A percentile compares a stretch with the other conserved stretches of the same genome.
Evolutionary conservation across 148 eudicot genomes (phyloP).

Genomic region (Mesembryanthemum crystallinum): DNA sequence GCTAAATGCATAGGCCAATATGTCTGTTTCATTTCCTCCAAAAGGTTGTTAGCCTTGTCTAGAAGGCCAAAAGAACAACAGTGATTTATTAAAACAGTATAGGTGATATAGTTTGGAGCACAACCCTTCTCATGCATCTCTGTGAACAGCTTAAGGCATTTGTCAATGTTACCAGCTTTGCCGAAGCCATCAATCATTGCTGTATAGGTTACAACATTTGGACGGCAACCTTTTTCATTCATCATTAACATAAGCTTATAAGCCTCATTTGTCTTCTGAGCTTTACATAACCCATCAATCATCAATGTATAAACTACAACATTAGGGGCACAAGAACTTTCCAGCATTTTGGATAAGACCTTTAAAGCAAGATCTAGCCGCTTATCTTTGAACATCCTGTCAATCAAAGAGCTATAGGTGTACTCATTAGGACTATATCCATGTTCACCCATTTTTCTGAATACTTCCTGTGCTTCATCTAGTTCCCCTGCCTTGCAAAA

Average conservation of each 20-base stretch:
- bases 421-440: constrained; percentile 53
- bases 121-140: constrained; percentile 71
- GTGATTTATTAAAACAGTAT: constrained; percentile 70
- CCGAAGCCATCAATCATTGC: constrained; percentile 93
- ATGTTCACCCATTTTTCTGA: constrained; percentile 53
- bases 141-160: constrained; percentile 61
- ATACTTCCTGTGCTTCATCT: constrained; percentile 61
- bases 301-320: constrained; percentile 80
- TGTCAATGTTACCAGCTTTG: constrained; percentile 65
- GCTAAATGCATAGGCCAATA: constrained; percentile 78
- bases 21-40: constrained; percentile 94
- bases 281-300: constrained; percentile 94
- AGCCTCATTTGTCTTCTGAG: constrained; percentile 81
- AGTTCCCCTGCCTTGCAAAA: constrained; percentile 71
- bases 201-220: constrained; percentile 94
- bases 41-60: constrained; percentile 70
- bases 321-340: constrained; percentile 69
- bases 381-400: constrained; percentile 69
- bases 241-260: constrained; percentile 87
- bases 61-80: constrained; percentile 64
- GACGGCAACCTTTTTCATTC: constrained; percentile 81
- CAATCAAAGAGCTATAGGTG: constrained; percentile 66
- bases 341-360: constrained; percentile 65
- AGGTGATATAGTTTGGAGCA: constrained; percentile 85
- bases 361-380: constrained; percentile 65